These are phyloP conservation scores for Talaromyces sp. DNA, from an alignment of 2,329 filamentous ascomycete species.

Conservation along the genomic window DNA sequence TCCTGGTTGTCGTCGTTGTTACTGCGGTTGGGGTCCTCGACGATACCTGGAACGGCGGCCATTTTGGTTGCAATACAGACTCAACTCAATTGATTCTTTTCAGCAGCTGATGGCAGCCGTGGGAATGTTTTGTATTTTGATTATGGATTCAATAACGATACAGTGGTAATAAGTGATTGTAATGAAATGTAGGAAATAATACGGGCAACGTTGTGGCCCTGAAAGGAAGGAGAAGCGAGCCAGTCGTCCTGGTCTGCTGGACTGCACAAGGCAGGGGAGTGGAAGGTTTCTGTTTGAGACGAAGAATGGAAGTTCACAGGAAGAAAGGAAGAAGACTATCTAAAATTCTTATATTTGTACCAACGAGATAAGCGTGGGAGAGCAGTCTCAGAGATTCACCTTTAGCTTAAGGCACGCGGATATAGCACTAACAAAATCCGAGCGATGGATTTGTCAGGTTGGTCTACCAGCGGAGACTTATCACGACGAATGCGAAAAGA, in stretches of 20 bases:
- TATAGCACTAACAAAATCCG: conserved; percentile 2
- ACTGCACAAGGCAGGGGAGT: not conserved
- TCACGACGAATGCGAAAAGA: not conserved
- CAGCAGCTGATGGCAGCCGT: not conserved
- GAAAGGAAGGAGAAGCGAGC: not conserved
- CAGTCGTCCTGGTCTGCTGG: not conserved
- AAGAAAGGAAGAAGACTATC: not conserved
- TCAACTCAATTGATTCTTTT: not conserved
- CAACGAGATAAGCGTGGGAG: not conserved
- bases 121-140: not conserved
- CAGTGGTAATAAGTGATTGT: not conserved
- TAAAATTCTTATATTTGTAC: not conserved
- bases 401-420: not conserved
- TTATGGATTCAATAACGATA: not conserved
- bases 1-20: not conserved
- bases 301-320: not conserved
- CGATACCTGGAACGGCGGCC: conserved; percentile 3
- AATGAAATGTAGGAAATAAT: not conserved
- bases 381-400: not conserved
- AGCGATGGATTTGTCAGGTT: conserved; percentile 2
- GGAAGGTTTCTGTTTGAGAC: not conserved
- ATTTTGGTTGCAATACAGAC: not conserved
- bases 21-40: conserved; percentile 1
- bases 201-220: not conserved
- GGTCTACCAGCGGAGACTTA: not conserved